A percentile compares a stretch with the other conserved stretches of the same genome.
phyloP scores from a whole-genome alignment of 2,329 filamentous ascomycete genomes.

The Exophiala oligosperma region DNA sequence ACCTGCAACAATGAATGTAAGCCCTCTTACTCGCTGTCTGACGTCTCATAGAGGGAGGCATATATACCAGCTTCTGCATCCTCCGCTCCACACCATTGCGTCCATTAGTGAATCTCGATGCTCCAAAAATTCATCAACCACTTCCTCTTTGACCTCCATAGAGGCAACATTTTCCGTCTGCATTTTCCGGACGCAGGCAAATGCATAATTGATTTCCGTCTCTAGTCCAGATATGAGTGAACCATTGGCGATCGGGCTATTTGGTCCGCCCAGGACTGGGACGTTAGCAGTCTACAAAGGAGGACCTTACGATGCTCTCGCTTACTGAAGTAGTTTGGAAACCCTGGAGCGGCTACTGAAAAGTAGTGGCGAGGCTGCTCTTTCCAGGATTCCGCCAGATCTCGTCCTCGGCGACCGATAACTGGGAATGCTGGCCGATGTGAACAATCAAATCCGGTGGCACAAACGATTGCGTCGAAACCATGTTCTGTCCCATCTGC shows the following conservation, averaged over 20 bases:
- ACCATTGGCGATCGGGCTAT: constrained; percentile 32
- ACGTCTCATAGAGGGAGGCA: neutral
- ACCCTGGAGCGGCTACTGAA: constrained; percentile 45
- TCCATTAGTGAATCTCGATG: constrained; percentile 48
- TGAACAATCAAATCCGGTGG: constrained; percentile 37
- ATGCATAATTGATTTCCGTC: constrained; percentile 32
- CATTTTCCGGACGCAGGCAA: constrained; percentile 34
- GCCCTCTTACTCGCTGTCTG: too few species aligned
- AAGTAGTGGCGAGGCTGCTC: constrained; percentile 45
- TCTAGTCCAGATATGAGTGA: constrained; percentile 28
- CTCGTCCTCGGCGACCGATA: constrained; percentile 30
- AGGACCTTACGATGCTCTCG: neutral
- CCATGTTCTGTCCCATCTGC: constrained; percentile 21
- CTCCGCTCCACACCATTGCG: constrained; percentile 46
- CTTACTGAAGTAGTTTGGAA: constrained; percentile 40
- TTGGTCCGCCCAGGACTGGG: constrained; percentile 30
- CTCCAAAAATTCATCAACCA: constrained; percentile 35
- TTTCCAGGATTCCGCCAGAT: constrained; percentile 13
- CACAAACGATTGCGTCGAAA: constrained; percentile 37
- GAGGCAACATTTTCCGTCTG: constrained; percentile 44
- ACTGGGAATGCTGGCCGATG: constrained; percentile 34
- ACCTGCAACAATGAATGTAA: constrained; percentile 5
- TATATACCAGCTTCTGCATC: constrained; percentile 10
- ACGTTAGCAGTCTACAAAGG: neutral
- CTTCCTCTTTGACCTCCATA: constrained; percentile 34